Base-by-base conservation (phyloP, 176 grass and related monocot genomes). In the Ensete glaucum region DNA sequence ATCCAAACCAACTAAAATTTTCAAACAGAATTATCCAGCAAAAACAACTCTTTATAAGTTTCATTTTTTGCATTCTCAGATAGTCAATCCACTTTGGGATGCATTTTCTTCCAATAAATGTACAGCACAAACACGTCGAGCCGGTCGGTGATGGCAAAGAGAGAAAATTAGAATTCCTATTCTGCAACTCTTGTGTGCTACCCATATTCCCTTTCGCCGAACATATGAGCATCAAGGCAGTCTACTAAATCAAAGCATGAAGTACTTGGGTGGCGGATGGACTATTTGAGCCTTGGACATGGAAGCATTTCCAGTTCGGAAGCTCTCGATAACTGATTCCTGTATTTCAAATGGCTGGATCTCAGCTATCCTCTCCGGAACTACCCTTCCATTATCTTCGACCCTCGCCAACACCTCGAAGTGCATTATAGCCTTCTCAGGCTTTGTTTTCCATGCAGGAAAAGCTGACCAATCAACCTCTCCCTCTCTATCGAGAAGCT, bases 341-440 rank as follows among this genome's bases (percentile, higher is more conserved):
- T 76, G 71, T 0, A 27, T 57, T 25, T 87, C 26, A 66, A 91
- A 93, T 65, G 94, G 90, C 26, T 82, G 83, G 43, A 98, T 83
- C 62, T 81, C 76, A 0, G 85, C 88, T 1, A 93, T 93, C 80
- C 88, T 87, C 73, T 97, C 94, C 0, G 90, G 94, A 9, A 97
- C 84, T 21, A 84, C 82, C 25, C 89, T 87, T 12, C 90, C 86
- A 0, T 76, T 81, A 16, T 87, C 85, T 52, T 93, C 94, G 25
- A 98, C 80, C 20, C 86, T 84, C 11, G 87, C 90, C 69, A 98
- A 82, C n/a, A 93, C 94, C 76, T 93, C 94, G 71, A 89, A 98
- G 43, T 93, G 90, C 11, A 82, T 78, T 71, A 62, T 90, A 60
- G 75, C 1, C 78, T 82, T 93, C 63, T 88, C 77, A 20, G 94